A percentile compares a stretch with the other conserved stretches of the same genome.
These are phyloP conservation scores for Rhizophora apiculata DNA, from an alignment of 345 rosid genomes.

Conservation along the genomic window DNA sequence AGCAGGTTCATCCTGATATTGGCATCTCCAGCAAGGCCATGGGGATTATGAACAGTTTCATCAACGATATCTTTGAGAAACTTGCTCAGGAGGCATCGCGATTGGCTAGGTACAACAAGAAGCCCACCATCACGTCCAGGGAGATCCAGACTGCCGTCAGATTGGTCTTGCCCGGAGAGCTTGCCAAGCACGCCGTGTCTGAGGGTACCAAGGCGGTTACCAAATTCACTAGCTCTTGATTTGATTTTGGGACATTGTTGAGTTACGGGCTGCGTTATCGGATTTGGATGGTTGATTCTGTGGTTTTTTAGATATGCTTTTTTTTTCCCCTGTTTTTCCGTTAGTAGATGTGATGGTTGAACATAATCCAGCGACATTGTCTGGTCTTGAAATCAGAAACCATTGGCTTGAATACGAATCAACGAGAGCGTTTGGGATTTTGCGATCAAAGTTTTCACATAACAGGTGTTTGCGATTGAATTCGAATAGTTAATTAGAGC, in stretches of 20 bases:
- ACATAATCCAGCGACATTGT: neutral
- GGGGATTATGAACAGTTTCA: slow-evolving; percentile 77
- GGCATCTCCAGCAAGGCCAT: slow-evolving; percentile 68
- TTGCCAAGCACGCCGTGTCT: slow-evolving; percentile 67
- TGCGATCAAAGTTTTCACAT: no score
- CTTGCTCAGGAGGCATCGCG: slow-evolving; percentile 60
- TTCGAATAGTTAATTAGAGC: no score
- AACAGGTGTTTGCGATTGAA: no score
- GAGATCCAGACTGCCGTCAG: slow-evolving; percentile 72
- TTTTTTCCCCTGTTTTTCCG: no score
- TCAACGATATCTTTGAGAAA: slow-evolving; percentile 69
- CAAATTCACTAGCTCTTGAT: slow-evolving; percentile 60
- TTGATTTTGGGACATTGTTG: neutral
- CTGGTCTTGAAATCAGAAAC: neutral
- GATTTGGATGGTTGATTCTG: no score
- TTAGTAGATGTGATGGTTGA: neutral
- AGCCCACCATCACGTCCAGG: slow-evolving; percentile 65
- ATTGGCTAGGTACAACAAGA: slow-evolving; percentile 65
- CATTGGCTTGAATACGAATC: neutral
- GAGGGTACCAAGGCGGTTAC: slow-evolving; percentile 74
- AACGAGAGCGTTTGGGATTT: no score
- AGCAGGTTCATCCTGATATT: slow-evolving; percentile 58
- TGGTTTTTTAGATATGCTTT: no score
- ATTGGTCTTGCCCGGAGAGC: slow-evolving; percentile 61
- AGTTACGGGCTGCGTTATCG: no score